phyloP scores from a whole-genome alignment of 148 eudicot genomes.

The Diospyros lotus region DNA sequence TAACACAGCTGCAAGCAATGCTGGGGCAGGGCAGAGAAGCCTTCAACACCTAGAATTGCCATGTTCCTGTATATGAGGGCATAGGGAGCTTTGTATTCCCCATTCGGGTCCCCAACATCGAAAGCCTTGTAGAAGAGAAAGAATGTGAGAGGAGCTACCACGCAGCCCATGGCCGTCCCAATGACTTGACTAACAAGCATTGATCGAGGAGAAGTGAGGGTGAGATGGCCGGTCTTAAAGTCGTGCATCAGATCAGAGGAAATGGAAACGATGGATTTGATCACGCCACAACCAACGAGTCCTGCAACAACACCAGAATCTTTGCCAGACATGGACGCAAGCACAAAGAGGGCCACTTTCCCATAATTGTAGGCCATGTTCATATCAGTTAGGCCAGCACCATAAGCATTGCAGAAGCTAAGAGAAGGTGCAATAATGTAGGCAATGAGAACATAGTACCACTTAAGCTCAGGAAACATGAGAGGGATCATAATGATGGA shows the following conservation, averaged over 20 bases:
- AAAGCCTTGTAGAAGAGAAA: conserved; percentile 75
- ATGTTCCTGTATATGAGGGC: conserved; percentile 78
- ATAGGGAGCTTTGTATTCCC: conserved; percentile 83
- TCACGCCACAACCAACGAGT: conserved; percentile 74
- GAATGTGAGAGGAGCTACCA: conserved; percentile 67
- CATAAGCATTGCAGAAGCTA: conserved; percentile 91
- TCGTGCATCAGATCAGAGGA: conserved; percentile 89
- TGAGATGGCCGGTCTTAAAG: conserved; percentile 80
- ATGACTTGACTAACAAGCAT: conserved; percentile 82
- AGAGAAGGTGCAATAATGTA: conserved; percentile 74
- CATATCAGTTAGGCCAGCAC: conserved; percentile 89
- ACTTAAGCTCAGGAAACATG: conserved; percentile 77
- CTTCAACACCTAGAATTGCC: conserved; percentile 87
- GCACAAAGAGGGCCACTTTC: conserved; percentile 83
- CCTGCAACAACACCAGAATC: conserved; percentile 80
- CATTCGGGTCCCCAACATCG: conserved; percentile 71
- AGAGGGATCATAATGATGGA: conserved; percentile 62
- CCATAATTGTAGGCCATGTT: conserved; percentile 94
- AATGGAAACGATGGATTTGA: conserved; percentile 73
- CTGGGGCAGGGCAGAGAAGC: conserved; percentile 75
- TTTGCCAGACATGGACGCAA: conserved; percentile 51
- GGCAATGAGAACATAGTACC: conserved; percentile 69
- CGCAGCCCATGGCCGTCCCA: conserved; percentile 85
- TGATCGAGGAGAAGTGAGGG: conserved; percentile 75
- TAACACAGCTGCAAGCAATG: conserved; percentile 84